Evolutionary conservation across 768 basidiomycete species (phyloP), one percentile per base, ranked within the genome.

Genomic region (Tricholoma bakamatsutake): DNA sequence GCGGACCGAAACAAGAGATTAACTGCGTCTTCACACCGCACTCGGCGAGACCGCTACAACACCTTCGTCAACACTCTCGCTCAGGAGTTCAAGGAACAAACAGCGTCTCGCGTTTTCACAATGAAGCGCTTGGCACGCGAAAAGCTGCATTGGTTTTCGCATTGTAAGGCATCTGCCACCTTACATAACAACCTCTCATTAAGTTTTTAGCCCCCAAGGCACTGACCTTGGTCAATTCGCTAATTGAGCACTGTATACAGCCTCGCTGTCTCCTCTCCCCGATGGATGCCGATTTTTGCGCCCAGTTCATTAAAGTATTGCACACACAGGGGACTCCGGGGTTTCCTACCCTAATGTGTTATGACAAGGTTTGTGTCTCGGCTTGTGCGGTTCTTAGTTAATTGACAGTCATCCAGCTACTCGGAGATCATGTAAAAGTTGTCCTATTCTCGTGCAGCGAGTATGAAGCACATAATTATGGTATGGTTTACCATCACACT

Each of bases 211-310:
- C 67, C 5, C 69, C 77, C 4, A 80, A 78, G 62, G 74, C 80
- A 4, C 69, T 70, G 1, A 69, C 75, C 4, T 76, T 91, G 39
- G 80, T 81, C 5, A 75, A 78, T 24, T 77, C 83, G 4, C 74
- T 93, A 55, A 87, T 93, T 58, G 91, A 97, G 66, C 84, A 96
- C 64, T 98, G 97, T 67, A 84, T 99, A 58, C 87, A 90, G 64
- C 96, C 97, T 10, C 84, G 97, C 28, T 89, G 88, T 60, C 74
- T 98, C 39, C 74, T 98, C n/a, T 96, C 96, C 0, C 94, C 94
- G 0, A 91, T 94, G 83, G 97, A 99, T 69, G 96, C 97, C 24
- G 88, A 96, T 54, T 99, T 86, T 62, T 93, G 93, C 55, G 88
- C 92, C 2, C 89, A 92, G 61, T 87, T 98, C 64, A 88, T 98